phyloP scores from a whole-genome alignment of 768 basidiomycete genomes.

The Chalciporus pseudorubinellus region DNA sequence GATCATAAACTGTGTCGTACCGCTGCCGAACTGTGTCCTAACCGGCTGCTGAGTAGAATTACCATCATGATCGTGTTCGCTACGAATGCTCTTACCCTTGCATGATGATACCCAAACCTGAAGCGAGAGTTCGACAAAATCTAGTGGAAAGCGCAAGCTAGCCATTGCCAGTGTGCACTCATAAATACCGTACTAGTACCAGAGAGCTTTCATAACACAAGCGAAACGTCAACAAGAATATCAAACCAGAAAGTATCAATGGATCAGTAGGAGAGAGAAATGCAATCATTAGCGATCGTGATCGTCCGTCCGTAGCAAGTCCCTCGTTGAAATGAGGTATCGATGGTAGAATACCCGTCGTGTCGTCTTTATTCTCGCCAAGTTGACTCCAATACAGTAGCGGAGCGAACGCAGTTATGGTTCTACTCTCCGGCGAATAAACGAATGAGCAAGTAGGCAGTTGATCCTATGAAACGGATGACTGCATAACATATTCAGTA shows the following conservation, averaged over 20 bases:
- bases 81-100: too few relatives aligned
- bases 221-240: not conserved
- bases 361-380: not conserved
- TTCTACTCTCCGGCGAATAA: conserved; percentile 82
- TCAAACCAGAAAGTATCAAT: not conserved
- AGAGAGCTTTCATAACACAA: not conserved
- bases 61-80: too few relatives aligned
- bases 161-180: not conserved
- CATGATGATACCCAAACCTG: too few relatives aligned
- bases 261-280: not conserved
- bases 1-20: too few relatives aligned
- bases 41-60: too few relatives aligned
- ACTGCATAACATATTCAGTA: conserved; percentile 43
- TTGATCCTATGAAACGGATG: conserved; percentile 80
- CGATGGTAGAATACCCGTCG: not conserved
- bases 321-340: not conserved
- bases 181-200: not conserved
- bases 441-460: conserved; percentile 79
- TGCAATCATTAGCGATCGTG: not conserved
- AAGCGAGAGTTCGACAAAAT: too few relatives aligned
- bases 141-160: too few relatives aligned
- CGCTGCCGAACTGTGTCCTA: too few relatives aligned
- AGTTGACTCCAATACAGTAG: not conserved
- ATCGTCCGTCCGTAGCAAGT: conserved; percentile 17
- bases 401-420: not conserved